Percentiles rank a stretch among this genome's conserved stretches.
These are phyloP conservation scores for Sporothrix brunneoviolacea DNA, from an alignment of 2,329 filamentous ascomycete genomes.

Conservation along the genomic window DNA sequence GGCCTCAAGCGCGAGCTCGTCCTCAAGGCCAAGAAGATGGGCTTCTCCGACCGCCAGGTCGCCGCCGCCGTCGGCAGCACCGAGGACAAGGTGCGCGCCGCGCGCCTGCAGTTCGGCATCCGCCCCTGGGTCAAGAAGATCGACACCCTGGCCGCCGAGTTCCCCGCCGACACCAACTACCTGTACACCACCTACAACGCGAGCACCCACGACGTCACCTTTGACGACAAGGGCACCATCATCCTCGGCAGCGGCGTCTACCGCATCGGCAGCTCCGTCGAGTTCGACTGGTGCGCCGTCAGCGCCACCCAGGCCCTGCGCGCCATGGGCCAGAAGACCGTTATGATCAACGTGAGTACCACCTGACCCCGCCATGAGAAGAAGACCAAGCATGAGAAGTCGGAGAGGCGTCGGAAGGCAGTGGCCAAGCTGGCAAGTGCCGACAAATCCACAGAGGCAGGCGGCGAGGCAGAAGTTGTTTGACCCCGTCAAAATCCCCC, in stretches of 20 bases:
- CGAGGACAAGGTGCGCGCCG: constrained; percentile 83
- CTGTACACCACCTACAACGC: constrained; percentile 98
- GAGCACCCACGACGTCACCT: constrained; percentile 83
- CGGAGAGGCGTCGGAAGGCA: too few relatives aligned
- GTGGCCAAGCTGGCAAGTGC: too few relatives aligned
- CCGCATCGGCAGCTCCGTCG: constrained; percentile 93
- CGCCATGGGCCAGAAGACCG: constrained; percentile 88
- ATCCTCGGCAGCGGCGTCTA: constrained; percentile 94
- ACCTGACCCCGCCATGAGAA: too few relatives aligned
- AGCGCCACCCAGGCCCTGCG: constrained; percentile 78
- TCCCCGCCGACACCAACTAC: constrained; percentile 92
- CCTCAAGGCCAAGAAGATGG: constrained; percentile 90
- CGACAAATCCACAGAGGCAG: too few relatives aligned
- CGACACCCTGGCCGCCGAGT: constrained; percentile 93
- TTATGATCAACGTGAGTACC: constrained; percentile 80
- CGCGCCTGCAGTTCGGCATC: constrained; percentile 79
- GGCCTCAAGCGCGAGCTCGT: constrained; percentile 84
- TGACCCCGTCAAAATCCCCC: too few relatives aligned
- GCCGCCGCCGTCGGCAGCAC: constrained; percentile 75
- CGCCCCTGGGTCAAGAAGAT: constrained; percentile 97
- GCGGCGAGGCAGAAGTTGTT: too few relatives aligned
- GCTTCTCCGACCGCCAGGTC: constrained; percentile 96
- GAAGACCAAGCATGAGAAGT: too few relatives aligned
- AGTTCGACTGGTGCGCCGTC: constrained; percentile 98
- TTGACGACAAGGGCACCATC: constrained; percentile 84